Conservation (phyloP, 2,329 filamentous ascomycete genomes). For the Colletotrichum simmondsii region DNA sequence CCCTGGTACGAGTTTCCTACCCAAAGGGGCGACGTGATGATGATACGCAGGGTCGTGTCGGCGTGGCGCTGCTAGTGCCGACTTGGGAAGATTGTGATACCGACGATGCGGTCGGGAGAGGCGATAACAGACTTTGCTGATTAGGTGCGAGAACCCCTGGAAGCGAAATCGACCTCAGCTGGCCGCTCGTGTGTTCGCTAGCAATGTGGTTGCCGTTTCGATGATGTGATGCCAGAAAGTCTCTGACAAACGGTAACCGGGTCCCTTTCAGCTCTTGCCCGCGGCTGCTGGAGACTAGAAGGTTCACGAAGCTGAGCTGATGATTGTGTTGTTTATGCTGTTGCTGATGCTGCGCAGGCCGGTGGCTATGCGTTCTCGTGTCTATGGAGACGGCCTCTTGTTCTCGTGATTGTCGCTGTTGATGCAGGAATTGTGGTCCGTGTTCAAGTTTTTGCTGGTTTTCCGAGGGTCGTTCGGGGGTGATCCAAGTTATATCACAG, state of each 20-base stretch:
- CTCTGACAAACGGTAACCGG: constrained; percentile 14
- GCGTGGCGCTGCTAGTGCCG: constrained; percentile 28
- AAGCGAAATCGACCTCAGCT: constrained; percentile 27
- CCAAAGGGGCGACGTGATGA: constrained; percentile 19
- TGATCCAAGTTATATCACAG: constrained; percentile 31
- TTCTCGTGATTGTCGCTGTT: constrained; percentile 20
- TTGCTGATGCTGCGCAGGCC: constrained; percentile 13
- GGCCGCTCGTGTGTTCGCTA: constrained; percentile 15
- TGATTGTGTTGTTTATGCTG: constrained; percentile 10
- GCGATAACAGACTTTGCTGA: constrained; percentile 25
- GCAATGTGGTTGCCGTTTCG: neutral
- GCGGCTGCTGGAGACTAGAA: neutral
- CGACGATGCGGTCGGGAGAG: constrained; percentile 27
- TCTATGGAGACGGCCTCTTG: constrained; percentile 1
- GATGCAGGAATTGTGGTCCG: neutral
- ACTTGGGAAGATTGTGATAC: constrained; percentile 26
- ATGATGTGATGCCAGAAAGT: constrained; percentile 23
- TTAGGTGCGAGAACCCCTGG: constrained; percentile 16
- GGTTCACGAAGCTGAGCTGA: constrained; percentile 16
- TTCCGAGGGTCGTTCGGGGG: constrained; percentile 23
- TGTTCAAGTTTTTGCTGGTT: constrained; percentile 14
- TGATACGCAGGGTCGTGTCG: constrained; percentile 29
- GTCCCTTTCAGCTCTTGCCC: neutral
- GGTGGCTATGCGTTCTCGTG: constrained; percentile 26
- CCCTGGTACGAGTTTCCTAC: constrained; percentile 19